A percentile compares a stretch with the other conserved stretches of the same genome.
These are phyloP conservation scores for Choiromyces venosus DNA, from an alignment of 495 filamentous ascomycete genomes.

Conservation along the genomic window DNA sequence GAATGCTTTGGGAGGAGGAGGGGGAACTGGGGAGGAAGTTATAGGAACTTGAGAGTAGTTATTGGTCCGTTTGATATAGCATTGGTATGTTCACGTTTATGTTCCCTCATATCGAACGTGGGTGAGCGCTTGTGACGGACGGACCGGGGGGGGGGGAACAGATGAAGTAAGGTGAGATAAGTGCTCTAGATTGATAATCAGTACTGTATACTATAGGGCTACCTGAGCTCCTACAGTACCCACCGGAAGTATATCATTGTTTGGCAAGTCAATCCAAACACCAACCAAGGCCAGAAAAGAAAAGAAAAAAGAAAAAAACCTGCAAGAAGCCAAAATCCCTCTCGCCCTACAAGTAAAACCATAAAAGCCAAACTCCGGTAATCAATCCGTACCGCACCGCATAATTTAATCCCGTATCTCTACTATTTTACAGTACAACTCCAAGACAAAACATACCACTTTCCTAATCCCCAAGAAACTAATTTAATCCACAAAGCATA, in stretches of 20 bases:
- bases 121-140: neutral
- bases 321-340: conserved; percentile 1
- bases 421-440: neutral
- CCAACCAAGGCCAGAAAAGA: neutral
- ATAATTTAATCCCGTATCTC: neutral
- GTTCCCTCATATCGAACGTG: too few species aligned
- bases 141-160: too few species aligned
- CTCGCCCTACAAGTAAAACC: neutral
- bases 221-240: neutral
- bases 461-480: too few species aligned
- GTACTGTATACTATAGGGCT: too few species aligned
- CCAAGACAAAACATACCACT: neutral
- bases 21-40: neutral
- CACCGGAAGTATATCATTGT: neutral
- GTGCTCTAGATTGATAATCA: too few species aligned
- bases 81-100: neutral
- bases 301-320: neutral
- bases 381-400: neutral
- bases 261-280: neutral
- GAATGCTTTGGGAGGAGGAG: neutral
- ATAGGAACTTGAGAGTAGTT: neutral
- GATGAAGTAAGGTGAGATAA: neutral
- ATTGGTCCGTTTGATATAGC: neutral
- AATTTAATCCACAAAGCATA: neutral
- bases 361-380: neutral